Evolutionary conservation across 1,139 yeast species (phyloP).

Genomic region (Blastobotrys persicus): DNA sequence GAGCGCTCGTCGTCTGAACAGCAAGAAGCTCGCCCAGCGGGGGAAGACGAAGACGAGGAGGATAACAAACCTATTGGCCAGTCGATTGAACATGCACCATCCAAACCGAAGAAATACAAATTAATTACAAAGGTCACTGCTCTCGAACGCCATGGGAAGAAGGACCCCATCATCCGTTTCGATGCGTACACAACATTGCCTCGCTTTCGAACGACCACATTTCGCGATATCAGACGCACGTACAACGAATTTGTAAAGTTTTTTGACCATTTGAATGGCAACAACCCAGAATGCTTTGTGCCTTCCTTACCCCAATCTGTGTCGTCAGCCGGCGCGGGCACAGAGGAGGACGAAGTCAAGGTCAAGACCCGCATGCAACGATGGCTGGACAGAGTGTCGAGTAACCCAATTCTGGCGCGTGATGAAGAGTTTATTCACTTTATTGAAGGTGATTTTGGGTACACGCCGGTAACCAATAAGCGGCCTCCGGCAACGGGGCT

Average conservation of each 20-base stretch:
- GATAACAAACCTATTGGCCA: constrained; percentile 14
- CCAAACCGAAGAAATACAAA: constrained; percentile 31
- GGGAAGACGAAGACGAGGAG: constrained; percentile 11
- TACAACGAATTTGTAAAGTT: constrained; percentile 73
- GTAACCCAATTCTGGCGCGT: constrained; percentile 73
- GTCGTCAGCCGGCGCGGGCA: constrained; percentile 77
- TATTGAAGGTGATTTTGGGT: constrained; percentile 82
- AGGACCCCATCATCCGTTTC: constrained; percentile 50
- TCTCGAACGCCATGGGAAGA: constrained; percentile 48
- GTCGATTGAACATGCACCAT: constrained; percentile 2
- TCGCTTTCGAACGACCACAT: constrained; percentile 66
- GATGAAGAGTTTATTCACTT: constrained; percentile 89
- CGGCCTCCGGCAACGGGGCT: constrained; percentile 75
- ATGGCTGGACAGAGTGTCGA: constrained; percentile 78
- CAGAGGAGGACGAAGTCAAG: constrained; percentile 72
- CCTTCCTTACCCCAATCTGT: constrained; percentile 78
- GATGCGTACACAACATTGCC: constrained; percentile 52
- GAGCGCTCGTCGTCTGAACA: not conserved
- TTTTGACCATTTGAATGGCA: constrained; percentile 71
- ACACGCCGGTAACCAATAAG: constrained; percentile 42
- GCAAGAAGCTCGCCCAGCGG: not conserved
- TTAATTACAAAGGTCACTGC: constrained; percentile 45
- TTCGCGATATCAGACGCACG: constrained; percentile 77
- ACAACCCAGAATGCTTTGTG: constrained; percentile 89
- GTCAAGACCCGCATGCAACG: constrained; percentile 64